phyloP scores from a whole-genome alignment of 108 stramenopile species.

The Skeletonema potamos region DNA sequence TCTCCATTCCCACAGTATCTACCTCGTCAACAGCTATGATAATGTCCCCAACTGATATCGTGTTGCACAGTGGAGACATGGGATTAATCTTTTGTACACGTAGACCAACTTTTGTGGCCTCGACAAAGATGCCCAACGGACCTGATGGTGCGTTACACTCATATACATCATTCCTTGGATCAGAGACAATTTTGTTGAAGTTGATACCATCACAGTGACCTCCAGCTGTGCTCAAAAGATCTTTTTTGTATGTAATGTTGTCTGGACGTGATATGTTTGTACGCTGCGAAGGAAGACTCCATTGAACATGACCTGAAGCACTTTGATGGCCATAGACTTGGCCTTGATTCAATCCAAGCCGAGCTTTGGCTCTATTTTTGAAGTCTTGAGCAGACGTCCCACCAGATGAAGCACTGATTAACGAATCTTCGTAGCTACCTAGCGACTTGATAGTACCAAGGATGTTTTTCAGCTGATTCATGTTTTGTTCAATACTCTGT shows the following conservation, averaged over 20 bases:
- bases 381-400: not conserved
- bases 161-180: conserved; percentile 44
- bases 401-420: not conserved
- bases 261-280: not conserved
- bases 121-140: conserved; percentile 36
- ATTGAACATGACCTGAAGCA: not conserved
- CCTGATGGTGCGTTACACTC: conserved; percentile 39
- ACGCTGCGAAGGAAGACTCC: not conserved
- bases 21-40: conserved; percentile 41
- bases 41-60: conserved; percentile 28
- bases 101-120: conserved; percentile 31
- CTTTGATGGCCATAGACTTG: not conserved
- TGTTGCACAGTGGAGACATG: conserved; percentile 31
- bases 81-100: conserved; percentile 33
- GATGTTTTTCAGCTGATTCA: conserved; percentile 17
- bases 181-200: conserved; percentile 26
- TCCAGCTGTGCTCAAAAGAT: conserved; percentile 5
- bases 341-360: not conserved
- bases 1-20: conserved; percentile 38
- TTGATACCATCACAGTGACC: conserved; percentile 11
- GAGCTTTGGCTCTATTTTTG: not conserved
- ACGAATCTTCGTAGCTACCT: not conserved
- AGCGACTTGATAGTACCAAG: conserved; percentile 3
- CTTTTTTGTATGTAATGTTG: conserved; percentile 22
- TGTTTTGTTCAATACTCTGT: conserved; percentile 12